A percentile compares a stretch with the other conserved stretches of the same genome.
phyloP scores from a whole-genome alignment of 192 early-diverging fungal genomes.

The Coemansia sp. region DNA sequence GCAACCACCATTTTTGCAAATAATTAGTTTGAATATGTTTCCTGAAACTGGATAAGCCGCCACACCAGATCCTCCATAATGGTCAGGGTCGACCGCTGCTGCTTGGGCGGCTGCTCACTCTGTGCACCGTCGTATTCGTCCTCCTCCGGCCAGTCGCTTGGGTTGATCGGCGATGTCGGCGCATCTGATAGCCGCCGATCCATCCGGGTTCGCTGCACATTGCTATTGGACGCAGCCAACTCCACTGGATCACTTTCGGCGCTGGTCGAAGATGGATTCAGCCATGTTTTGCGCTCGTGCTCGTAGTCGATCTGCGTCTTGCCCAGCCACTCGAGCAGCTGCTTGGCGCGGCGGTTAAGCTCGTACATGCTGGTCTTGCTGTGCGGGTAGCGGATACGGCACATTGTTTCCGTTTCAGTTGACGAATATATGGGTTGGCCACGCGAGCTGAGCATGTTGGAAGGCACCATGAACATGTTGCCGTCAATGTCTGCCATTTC shows the following conservation, averaged over 20 bases:
- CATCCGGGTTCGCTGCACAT: neutral
- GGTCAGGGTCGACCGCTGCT: slow-evolving; percentile 31
- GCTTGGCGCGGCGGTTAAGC: slow-evolving; percentile 48
- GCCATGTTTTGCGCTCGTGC: slow-evolving; percentile 37
- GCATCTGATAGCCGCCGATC: slow-evolving; percentile 36
- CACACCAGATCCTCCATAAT: slow-evolving; percentile 52
- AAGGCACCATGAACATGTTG: slow-evolving; percentile 31
- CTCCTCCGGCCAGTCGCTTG: slow-evolving; percentile 43
- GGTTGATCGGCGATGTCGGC: slow-evolving; percentile 46
- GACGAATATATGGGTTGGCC: slow-evolving; percentile 53
- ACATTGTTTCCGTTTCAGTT: slow-evolving; percentile 32
- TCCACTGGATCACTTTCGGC: neutral
- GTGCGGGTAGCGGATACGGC: slow-evolving; percentile 50
- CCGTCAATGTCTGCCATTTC: slow-evolving; percentile 39
- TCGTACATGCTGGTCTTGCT: slow-evolving; percentile 30
- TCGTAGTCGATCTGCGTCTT: slow-evolving; percentile 51
- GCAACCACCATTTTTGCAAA: neutral
- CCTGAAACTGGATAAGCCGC: slow-evolving; percentile 52
- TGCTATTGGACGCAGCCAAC: neutral
- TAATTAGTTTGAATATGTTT: slow-evolving; percentile 38
- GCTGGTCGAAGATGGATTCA: neutral
- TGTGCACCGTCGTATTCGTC: slow-evolving; percentile 25
- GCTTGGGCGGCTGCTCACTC: neutral
- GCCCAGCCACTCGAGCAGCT: slow-evolving; percentile 54
- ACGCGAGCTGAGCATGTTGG: slow-evolving; percentile 36